Conservation (phyloP, 257 asterid genomes). For the Fraxinus anomala region DNA sequence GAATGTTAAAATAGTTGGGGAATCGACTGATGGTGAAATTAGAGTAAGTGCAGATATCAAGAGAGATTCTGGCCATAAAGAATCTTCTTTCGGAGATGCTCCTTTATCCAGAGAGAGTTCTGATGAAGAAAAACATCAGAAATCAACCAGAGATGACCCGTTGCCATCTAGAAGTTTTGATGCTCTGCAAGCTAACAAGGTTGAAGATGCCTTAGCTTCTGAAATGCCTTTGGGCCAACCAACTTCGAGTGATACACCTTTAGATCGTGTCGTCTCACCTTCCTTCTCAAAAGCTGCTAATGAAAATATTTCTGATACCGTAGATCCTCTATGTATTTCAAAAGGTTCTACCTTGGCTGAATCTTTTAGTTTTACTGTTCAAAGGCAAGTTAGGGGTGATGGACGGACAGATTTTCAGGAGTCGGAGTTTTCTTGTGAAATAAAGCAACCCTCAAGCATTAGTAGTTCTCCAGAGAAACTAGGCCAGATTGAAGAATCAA, state of each 20-base stretch:
- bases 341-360: conserved; percentile 30
- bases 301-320: neutral
- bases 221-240: conserved; percentile 16
- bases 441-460: conserved; percentile 28
- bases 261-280: conserved; percentile 24
- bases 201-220: conserved; percentile 22
- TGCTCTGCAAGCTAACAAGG: conserved; percentile 28
- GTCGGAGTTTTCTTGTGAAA: conserved; percentile 26
- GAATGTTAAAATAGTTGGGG: conserved; percentile 31
- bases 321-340: conserved; percentile 31
- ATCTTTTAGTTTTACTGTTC: conserved; percentile 34
- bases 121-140: conserved; percentile 35
- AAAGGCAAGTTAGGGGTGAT: conserved; percentile 31
- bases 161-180: conserved; percentile 39
- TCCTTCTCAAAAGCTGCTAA: conserved; percentile 27
- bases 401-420: conserved; percentile 29
- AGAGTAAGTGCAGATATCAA: conserved; percentile 25
- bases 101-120: conserved; percentile 31
- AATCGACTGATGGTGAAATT: conserved; percentile 31
- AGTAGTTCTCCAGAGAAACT: conserved; percentile 41
- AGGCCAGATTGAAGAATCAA: conserved; percentile 34
- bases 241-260: conserved; percentile 20
- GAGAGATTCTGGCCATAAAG: conserved; percentile 31
- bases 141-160: conserved; percentile 27
- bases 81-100: conserved; percentile 28